These are phyloP conservation scores for Botrytis medusae DNA, from an alignment of 2,329 filamentous ascomycete species.

Conservation along the genomic window DNA sequence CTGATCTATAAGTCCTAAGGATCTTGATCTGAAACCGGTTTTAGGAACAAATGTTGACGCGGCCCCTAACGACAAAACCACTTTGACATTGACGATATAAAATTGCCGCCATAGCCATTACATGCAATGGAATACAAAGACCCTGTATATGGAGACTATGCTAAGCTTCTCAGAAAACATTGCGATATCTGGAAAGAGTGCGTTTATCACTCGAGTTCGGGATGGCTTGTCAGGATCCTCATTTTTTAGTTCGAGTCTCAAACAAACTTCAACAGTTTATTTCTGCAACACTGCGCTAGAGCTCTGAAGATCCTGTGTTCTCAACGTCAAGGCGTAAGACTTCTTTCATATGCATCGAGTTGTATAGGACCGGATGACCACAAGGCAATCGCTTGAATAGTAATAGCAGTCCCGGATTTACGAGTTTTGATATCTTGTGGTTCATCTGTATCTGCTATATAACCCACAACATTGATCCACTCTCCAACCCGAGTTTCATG, in stretches of 20 bases:
- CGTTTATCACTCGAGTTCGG: neutral
- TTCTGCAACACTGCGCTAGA: neutral
- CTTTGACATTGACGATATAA: neutral
- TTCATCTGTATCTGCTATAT: constrained; percentile 50
- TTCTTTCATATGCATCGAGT: constrained; percentile 66
- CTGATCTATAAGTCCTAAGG: neutral
- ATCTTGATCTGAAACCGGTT: neutral
- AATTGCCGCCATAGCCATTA: neutral
- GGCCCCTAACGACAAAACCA: neutral
- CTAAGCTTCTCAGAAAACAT: neutral
- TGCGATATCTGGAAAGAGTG: neutral
- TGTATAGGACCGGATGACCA: constrained; percentile 76
- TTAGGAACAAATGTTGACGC: neutral
- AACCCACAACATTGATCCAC: constrained; percentile 89
- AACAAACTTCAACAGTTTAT: neutral
- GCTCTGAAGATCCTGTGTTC: neutral
- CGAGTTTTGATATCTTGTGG: constrained; percentile 17
- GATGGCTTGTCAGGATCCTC: neutral
- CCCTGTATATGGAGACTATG: neutral
- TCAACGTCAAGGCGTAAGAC: constrained; percentile 24
- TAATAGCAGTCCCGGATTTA: constrained; percentile 37
- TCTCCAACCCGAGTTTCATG: constrained; percentile 70
- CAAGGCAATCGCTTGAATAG: constrained; percentile 72
- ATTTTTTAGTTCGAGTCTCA: neutral
- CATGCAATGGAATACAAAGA: neutral